These are phyloP conservation scores for Chenopodium quinoa DNA, from an alignment of 148 eudicot species.

Conservation along the genomic window DNA sequence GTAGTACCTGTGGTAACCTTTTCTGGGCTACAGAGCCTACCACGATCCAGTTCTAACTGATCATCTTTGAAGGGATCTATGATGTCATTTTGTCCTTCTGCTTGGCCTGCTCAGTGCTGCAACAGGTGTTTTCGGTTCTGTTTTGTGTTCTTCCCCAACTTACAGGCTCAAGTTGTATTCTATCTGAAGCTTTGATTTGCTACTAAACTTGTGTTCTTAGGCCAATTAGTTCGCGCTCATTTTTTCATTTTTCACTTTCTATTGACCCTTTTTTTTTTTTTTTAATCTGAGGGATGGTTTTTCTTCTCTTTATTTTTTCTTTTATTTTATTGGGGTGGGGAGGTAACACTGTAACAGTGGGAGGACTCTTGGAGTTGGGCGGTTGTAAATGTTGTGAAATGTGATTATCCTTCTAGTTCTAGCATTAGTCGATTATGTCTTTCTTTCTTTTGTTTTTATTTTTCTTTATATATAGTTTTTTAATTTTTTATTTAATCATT, in stretches of 20 bases:
- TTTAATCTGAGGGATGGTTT: not conserved
- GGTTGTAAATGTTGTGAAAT: constrained; percentile 32
- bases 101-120: constrained; percentile 16
- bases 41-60: not conserved
- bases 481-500: too few relatives aligned
- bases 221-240: constrained; percentile 6
- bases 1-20: constrained; percentile 7
- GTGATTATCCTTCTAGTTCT: constrained; percentile 21
- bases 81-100: constrained; percentile 8
- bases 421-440: not conserved
- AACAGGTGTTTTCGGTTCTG: constrained; percentile 20
- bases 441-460: too few relatives aligned
- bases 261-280: not conserved
- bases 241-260: constrained; percentile 4
- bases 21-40: constrained; percentile 10
- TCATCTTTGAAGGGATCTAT: constrained; percentile 7
- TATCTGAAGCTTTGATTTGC: constrained; percentile 13
- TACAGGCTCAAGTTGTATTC: constrained; percentile 27
- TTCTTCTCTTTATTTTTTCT: constrained; percentile 5
- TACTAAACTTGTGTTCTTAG: constrained; percentile 12
- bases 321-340: not conserved
- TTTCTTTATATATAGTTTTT: too few relatives aligned
- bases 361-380: constrained; percentile 10
- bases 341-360: not conserved
- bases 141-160: constrained; percentile 23